These are phyloP conservation scores for Peronospora farinosa DNA, from an alignment of 352 stramenopile species.

Conservation along the genomic window DNA sequence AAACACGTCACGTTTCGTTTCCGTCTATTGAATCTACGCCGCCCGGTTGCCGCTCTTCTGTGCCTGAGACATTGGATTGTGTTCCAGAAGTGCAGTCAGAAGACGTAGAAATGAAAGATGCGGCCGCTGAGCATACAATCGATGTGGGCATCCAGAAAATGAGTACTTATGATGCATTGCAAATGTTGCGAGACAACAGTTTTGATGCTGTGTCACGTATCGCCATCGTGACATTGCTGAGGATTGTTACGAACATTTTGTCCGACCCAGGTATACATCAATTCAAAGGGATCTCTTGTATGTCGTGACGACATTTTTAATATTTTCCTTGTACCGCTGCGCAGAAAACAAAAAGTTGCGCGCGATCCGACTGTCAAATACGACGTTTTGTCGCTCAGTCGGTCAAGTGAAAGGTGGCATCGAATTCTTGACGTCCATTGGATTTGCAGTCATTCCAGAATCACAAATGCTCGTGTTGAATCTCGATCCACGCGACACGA, in stretches of 20 bases:
- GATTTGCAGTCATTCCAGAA: slow-evolving; percentile 50
- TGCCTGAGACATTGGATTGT: slow-evolving; percentile 1
- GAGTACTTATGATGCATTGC: slow-evolving; percentile 55
- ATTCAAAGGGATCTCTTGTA: neutral
- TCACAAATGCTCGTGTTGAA: slow-evolving; percentile 43
- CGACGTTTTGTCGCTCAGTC: slow-evolving; percentile 64
- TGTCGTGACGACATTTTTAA: neutral
- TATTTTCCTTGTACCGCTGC: neutral
- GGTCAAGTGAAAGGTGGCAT: slow-evolving; percentile 60
- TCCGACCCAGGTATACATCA: slow-evolving; percentile 55
- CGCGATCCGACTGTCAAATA: slow-evolving; percentile 73
- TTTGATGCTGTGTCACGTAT: slow-evolving; percentile 67
- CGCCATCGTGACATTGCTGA: slow-evolving; percentile 72
- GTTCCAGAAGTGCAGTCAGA: slow-evolving; percentile 5
- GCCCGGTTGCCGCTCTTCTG: neutral
- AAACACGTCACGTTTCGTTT: slow-evolving; percentile 21
- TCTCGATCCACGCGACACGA: slow-evolving; percentile 20
- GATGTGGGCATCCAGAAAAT: slow-evolving; percentile 10
- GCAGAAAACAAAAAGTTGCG: slow-evolving; percentile 78
- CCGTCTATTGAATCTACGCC: neutral
- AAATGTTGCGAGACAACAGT: slow-evolving; percentile 61
- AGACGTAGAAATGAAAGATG: slow-evolving; percentile 53
- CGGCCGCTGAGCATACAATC: neutral
- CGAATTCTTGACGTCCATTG: slow-evolving; percentile 62
- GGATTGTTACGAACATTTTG: slow-evolving; percentile 81